Evolutionary conservation across 192 early-diverging fungal species (phyloP), one percentile per base, ranked within the genome.

Genomic region (Dissophora globulifera): DNA sequence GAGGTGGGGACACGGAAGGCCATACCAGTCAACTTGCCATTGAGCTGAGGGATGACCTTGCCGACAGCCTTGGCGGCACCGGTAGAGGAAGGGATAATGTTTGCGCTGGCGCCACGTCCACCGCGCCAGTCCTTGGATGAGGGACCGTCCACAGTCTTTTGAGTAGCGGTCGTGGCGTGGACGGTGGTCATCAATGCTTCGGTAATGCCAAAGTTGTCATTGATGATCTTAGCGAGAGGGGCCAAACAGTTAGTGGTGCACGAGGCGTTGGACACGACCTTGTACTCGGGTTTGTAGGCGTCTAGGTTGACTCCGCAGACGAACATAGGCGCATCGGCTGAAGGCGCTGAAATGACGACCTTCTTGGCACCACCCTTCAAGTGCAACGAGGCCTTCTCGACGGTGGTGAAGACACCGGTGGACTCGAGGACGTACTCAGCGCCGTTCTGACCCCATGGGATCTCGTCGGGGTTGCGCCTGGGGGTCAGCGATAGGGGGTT

Each of bases 201-300:
- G 51, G 90, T 82, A 76, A 99, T 95, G 55, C 95, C 95, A 81
- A 97, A 98, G 79, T 95, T 87, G 78, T 97, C 95, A 81, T 99
- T 71, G 79, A 99, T 87, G 62, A 98, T 93, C 89, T 98, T 97
- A 84, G 94, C 96, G 61, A 99, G 87, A 49, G 97, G 96, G 25
- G 97, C 97, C 58, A 99, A 83, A 85, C 97, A 98, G 91, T 98
- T 99, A 91, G 97, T 99, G 66, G 97, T 99, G 92, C 97, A 99
- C 27, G 97, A 99, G 58, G 97, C 97, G 83, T 99, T 99, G 63
- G 95, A 97, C 67, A 99, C 87, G 62, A 99, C 91, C 32, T 91
- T 85, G 82, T 93, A 90, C 60, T 81, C 82, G 41, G 90, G 81
- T 79, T 96, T 91, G 89, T 99, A 99, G 68, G 90, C 87, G 60